Conservation (phyloP, 2,329 filamentous ascomycete genomes). For the Trichoderma atroviride region DNA sequence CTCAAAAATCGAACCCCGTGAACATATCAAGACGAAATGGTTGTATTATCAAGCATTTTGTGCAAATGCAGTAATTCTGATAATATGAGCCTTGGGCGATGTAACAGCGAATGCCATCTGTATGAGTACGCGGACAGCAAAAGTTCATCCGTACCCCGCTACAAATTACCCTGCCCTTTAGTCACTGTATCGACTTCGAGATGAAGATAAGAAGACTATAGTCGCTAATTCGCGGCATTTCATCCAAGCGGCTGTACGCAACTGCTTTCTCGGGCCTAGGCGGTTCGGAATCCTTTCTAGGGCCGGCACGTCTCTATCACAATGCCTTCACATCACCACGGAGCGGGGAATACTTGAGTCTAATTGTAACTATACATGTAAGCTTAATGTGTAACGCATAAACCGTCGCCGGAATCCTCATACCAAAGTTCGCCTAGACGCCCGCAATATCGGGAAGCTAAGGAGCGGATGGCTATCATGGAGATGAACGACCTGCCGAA, state of each 20-base stretch:
- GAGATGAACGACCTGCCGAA: conserved; percentile 21
- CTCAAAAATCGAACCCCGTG: neutral
- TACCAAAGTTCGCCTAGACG: conserved; percentile 8
- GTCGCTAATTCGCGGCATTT: neutral
- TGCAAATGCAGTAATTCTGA: neutral
- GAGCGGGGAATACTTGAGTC: neutral
- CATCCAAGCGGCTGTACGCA: neutral
- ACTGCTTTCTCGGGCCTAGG: conserved; percentile 23
- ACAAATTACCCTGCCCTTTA: neutral
- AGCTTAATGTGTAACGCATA: conserved; percentile 18
- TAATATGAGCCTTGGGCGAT: neutral
- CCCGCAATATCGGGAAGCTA: conserved; percentile 6
- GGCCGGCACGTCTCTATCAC: neutral
- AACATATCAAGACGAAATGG: neutral
- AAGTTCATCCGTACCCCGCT: conserved; percentile 1
- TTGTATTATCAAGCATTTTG: conserved; percentile 1
- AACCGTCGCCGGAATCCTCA: neutral
- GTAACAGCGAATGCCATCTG: neutral
- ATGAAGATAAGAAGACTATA: neutral
- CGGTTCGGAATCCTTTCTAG: neutral
- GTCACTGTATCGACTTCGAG: neutral
- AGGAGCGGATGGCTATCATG: neutral
- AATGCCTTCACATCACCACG: neutral
- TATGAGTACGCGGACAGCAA: neutral
- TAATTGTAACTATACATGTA: conserved; percentile 16